Evolutionary conservation across 495 filamentous ascomycete genomes (phyloP).

Genomic region (Penicillium argentinense): DNA sequence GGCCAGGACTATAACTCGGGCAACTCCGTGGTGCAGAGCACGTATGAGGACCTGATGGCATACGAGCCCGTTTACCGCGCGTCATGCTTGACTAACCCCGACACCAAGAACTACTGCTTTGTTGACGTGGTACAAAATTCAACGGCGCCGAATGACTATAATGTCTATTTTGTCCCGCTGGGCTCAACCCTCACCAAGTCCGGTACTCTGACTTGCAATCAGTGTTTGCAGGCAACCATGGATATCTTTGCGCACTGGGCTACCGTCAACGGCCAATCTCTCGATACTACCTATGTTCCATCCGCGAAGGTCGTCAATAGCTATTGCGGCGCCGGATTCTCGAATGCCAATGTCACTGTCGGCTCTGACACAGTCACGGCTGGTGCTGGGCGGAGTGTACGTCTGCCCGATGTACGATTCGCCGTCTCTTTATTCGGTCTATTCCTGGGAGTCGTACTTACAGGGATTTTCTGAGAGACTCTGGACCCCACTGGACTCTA

Average conservation of each 20-base stretch:
- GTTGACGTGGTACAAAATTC: slow-evolving; percentile 80
- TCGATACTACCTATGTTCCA: slow-evolving; percentile 57
- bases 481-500: no score
- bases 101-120: slow-evolving; percentile 57
- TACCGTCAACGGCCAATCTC: slow-evolving; percentile 54
- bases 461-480: slow-evolving; percentile 10
- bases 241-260: slow-evolving; percentile 62
- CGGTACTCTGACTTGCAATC: slow-evolving; percentile 63
- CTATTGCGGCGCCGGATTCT: slow-evolving; percentile 63
- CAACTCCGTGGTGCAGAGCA: slow-evolving; percentile 69
- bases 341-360: slow-evolving; percentile 56
- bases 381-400: slow-evolving; percentile 11
- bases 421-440: slow-evolving; percentile 3
- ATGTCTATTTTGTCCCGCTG: slow-evolving; percentile 82
- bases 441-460: slow-evolving; percentile 1
- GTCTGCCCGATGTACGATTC: slow-evolving; percentile 1
- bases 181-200: slow-evolving; percentile 64
- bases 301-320: slow-evolving; percentile 66
- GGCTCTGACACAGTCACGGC: slow-evolving; percentile 20
- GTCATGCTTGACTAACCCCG: slow-evolving; percentile 63
- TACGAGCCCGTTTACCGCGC: slow-evolving; percentile 78
- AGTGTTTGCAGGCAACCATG: slow-evolving; percentile 73
- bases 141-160: slow-evolving; percentile 63
- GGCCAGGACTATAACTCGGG: slow-evolving; percentile 62
- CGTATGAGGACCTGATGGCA: slow-evolving; percentile 69